A percentile compares a stretch with the other conserved stretches of the same genome.
These are phyloP conservation scores for Mycogone perniciosa DNA, from an alignment of 2,329 filamentous ascomycete species.

Conservation along the genomic window DNA sequence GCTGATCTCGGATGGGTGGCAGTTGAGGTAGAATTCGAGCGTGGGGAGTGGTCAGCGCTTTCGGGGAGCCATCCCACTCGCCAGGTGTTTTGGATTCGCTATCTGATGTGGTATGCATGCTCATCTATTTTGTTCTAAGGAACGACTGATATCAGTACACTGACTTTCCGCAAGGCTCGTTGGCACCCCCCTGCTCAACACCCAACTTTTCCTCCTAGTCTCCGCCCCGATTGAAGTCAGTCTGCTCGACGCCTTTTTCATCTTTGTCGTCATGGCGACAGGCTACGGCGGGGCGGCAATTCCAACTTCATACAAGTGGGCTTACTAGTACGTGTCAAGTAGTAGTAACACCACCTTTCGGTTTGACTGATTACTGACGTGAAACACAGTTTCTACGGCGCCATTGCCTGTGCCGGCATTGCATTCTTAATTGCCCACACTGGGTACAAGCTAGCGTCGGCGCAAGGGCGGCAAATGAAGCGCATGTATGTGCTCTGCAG, in stretches of 20 bases:
- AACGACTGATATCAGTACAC: neutral
- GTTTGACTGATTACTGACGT: neutral
- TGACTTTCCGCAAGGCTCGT: slow-evolving; percentile 24
- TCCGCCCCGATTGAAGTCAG: slow-evolving; percentile 49
- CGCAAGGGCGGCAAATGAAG: slow-evolving; percentile 47
- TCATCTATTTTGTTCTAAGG: no score
- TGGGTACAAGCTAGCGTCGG: slow-evolving; percentile 43
- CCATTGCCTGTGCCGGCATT: neutral
- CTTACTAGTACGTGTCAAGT: neutral
- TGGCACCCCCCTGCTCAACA: slow-evolving; percentile 57
- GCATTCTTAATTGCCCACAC: slow-evolving; percentile 28
- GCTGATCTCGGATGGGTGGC: slow-evolving; percentile 42
- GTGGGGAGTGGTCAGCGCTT: slow-evolving; percentile 15
- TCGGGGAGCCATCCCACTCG: slow-evolving; percentile 37
- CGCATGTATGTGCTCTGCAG: slow-evolving; percentile 38
- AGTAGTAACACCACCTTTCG: neutral
- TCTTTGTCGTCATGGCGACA: slow-evolving; percentile 40
- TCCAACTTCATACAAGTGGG: slow-evolving; percentile 14
- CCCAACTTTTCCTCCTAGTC: slow-evolving; percentile 56
- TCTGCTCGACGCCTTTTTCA: slow-evolving; percentile 39
- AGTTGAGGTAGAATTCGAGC: slow-evolving; percentile 47
- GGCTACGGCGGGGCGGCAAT: slow-evolving; percentile 44
- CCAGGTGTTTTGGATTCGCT: slow-evolving; percentile 50
- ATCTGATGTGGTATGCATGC: slow-evolving; percentile 40
- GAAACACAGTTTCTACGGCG: neutral